A percentile compares a stretch with the other conserved stretches of the same genome.
These are phyloP conservation scores for Suillus occidentalis DNA, from an alignment of 768 basidiomycete genomes.

Conservation along the genomic window DNA sequence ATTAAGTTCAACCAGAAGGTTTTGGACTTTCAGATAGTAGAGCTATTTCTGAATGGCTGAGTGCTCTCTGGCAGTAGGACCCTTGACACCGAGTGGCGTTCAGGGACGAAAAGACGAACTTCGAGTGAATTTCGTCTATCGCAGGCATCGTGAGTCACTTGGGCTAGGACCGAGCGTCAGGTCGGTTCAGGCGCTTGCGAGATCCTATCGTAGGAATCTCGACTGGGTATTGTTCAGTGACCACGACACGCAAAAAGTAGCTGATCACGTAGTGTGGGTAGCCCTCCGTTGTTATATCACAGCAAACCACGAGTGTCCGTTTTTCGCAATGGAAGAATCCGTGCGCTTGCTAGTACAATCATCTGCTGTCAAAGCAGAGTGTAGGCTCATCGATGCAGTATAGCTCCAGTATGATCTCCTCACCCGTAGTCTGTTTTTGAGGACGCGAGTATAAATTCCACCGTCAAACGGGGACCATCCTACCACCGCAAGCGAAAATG, in stretches of 20 bases:
- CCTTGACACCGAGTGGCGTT: background rate
- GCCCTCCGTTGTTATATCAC: background rate
- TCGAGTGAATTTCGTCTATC: background rate
- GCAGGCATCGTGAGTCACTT: background rate
- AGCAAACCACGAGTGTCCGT: background rate
- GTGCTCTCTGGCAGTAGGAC: background rate
- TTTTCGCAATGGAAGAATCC: background rate
- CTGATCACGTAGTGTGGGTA: background rate
- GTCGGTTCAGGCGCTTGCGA: background rate
- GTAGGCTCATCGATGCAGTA: background rate
- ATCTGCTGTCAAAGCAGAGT: background rate
- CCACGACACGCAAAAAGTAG: background rate
- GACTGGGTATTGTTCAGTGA: background rate
- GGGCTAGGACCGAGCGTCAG: background rate
- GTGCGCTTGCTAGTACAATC: background rate
- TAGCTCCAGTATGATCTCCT: background rate
- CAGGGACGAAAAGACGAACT: background rate
- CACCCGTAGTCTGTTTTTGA: background rate
- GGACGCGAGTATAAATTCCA: background rate
- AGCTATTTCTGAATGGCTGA: background rate
- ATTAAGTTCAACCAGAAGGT: constrained; percentile 3
- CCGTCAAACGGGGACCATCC: background rate
- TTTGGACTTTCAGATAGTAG: constrained; percentile 1
- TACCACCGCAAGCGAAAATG: background rate
- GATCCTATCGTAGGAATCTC: background rate